These are phyloP conservation scores for Bretschneidera sinensis DNA, from an alignment of 345 rosid genomes.

Conservation along the genomic window DNA sequence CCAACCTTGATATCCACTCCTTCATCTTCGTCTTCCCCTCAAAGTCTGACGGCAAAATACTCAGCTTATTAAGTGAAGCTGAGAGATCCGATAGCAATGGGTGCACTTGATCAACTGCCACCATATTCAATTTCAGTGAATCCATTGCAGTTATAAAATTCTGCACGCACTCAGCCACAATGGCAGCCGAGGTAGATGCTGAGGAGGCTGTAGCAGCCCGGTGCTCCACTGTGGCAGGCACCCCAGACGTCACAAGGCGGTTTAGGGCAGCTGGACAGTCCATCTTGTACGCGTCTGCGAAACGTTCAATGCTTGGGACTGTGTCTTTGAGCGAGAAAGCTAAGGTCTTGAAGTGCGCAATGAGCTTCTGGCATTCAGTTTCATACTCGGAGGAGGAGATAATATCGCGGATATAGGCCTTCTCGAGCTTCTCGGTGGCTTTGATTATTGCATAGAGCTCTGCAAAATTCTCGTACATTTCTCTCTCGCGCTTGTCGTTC, in stretches of 20 bases:
- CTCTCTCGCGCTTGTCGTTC: slow-evolving; percentile 96
- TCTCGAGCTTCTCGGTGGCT: slow-evolving; percentile 96
- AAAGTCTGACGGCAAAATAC: slow-evolving; percentile 75
- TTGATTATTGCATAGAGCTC: slow-evolving; percentile 94
- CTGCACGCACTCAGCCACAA: slow-evolving; percentile 94
- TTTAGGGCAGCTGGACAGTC: slow-evolving; percentile 91
- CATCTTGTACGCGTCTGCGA: slow-evolving; percentile 91
- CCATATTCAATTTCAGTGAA: slow-evolving; percentile 88
- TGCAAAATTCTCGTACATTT: slow-evolving; percentile 92
- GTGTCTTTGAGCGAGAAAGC: slow-evolving; percentile 70
- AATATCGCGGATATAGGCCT: slow-evolving; percentile 81
- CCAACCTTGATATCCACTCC: slow-evolving; percentile 84
- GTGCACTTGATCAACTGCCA: slow-evolving; percentile 90
- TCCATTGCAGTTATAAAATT: slow-evolving; percentile 95
- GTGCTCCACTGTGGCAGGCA: slow-evolving; percentile 95
- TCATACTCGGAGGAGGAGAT: slow-evolving; percentile 75
- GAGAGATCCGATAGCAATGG: slow-evolving; percentile 81
- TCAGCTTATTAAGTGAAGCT: slow-evolving; percentile 68
- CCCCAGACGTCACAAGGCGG: slow-evolving; percentile 80
- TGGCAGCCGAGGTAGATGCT: slow-evolving; percentile 69
- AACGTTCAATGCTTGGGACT: slow-evolving; percentile 77
- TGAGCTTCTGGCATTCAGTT: slow-evolving; percentile 81
- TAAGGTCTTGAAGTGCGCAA: slow-evolving; percentile 86
- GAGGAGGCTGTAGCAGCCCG: slow-evolving; percentile 63
- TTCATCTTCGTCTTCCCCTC: slow-evolving; percentile 94